Percentiles rank a stretch among this genome's conserved stretches.
phyloP scores from a whole-genome alignment of 2,329 filamentous ascomycete species.

The Xylaria hypoxylon region DNA sequence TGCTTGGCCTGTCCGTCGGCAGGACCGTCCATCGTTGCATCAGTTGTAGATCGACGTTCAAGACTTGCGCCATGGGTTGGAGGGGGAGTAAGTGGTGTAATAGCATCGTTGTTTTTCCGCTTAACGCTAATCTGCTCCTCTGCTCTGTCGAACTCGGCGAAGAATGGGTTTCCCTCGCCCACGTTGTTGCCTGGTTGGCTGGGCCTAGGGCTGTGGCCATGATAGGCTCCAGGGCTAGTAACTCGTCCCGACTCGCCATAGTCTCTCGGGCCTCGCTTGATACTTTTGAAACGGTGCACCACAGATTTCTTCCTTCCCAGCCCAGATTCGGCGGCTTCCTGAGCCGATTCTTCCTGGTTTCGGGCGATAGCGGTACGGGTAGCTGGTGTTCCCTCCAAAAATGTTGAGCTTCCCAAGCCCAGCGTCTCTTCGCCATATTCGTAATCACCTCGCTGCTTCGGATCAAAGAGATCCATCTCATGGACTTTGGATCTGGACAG shows the following conservation, averaged over 20 bases:
- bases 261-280: constrained; percentile 75
- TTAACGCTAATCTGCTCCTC: constrained; percentile 64
- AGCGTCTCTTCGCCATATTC: constrained; percentile 86
- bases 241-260: constrained; percentile 69
- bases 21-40: constrained; percentile 57
- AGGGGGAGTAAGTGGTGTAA: constrained; percentile 65
- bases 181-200: constrained; percentile 52
- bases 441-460: constrained; percentile 73
- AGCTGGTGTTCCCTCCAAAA: constrained; percentile 92
- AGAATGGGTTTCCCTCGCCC: constrained; percentile 80
- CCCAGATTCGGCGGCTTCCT: constrained; percentile 65
- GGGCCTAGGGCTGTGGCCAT: constrained; percentile 52
- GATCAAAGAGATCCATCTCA: constrained; percentile 72
- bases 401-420: constrained; percentile 93
- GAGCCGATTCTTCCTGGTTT: constrained; percentile 75
- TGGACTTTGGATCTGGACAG: constrained; percentile 50
- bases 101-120: constrained; percentile 52
- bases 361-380: constrained; percentile 82
- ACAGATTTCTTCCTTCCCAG: constrained; percentile 93
- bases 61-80: constrained; percentile 58
- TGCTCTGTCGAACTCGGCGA: constrained; percentile 76
- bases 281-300: constrained; percentile 88
- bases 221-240: constrained; percentile 64
- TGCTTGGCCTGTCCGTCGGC: constrained; percentile 58
- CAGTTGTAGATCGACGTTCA: constrained; percentile 74